Percentiles rank a stretch among this genome's conserved stretches.
Evolutionary conservation across 2,329 filamentous ascomycete genomes (phyloP).

Genomic region (Colletotrichum cereale): DNA sequence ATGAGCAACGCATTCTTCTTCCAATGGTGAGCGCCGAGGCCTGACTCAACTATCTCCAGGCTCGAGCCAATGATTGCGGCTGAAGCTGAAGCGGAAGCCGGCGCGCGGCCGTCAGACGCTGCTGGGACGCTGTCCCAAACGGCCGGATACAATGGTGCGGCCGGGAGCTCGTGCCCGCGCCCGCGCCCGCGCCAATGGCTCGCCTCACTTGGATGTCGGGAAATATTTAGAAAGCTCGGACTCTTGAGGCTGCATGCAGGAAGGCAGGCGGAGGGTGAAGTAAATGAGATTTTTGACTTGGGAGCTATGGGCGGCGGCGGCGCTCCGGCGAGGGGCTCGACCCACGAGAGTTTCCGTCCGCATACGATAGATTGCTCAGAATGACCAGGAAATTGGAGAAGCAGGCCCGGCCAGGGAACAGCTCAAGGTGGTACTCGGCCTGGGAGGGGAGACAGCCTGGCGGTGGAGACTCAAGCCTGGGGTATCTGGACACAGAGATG

Average conservation of each 20-base stretch:
- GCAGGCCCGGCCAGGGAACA: background rate
- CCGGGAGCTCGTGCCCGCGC: background rate
- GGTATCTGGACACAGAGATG: conserved; percentile 1
- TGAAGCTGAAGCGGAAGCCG: background rate
- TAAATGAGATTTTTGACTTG: conserved; percentile 14
- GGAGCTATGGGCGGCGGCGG: conserved; percentile 15
- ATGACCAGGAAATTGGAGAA: background rate
- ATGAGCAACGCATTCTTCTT: background rate
- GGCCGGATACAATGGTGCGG: conserved; percentile 11
- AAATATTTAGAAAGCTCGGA: conserved; percentile 3
- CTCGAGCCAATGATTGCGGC: conserved; percentile 16
- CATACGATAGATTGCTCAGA: background rate
- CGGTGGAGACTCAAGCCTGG: background rate
- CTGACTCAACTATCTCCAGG: conserved; percentile 31
- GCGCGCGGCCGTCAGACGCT: conserved; percentile 20
- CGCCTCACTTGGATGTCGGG: background rate
- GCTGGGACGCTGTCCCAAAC: conserved; percentile 27
- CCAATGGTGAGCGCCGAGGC: background rate
- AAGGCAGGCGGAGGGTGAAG: background rate
- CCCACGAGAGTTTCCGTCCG: conserved; percentile 14
- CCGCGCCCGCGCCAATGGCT: conserved; percentile 1
- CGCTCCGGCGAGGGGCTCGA: conserved; percentile 1
- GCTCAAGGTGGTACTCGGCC: conserved; percentile 14
- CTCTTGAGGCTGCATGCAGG: conserved; percentile 1
- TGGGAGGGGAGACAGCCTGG: background rate